Evolutionary conservation across 2,329 filamentous ascomycete species (phyloP), one percentile per base, ranked within the genome.

Genomic region (Eurotiales sp.): DNA sequence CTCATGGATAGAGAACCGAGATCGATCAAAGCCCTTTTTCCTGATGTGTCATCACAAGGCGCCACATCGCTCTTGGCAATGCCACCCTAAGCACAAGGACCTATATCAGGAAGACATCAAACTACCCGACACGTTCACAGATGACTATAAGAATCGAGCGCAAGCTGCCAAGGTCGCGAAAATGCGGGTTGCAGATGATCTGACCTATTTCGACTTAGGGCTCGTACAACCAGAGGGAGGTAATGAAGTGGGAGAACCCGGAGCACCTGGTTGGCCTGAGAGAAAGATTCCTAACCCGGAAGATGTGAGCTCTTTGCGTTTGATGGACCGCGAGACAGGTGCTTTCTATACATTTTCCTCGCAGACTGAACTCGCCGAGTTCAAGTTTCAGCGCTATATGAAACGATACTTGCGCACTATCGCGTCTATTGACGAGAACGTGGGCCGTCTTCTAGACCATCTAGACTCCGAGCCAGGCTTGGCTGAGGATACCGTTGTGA

Each of bases 1-100:
- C 4, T 58, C 71, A 23, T 78, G 67, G 58, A 70, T 78, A 15
- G 58, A 64, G 29, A 42, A 61, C 17, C 63, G 66, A 7, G 64
- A 66, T 36, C 55, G 52, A 4, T 37, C 50, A 1, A 65, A 65
- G 51, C 77, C 77, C 0, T 80, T 80, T 61, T 80, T 79, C 57
- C 57, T 78, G 39, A 80, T 81, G 77, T 80, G 76, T 58, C 78
- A 80, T 55, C 77, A 81, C 59, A 81, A 81, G 56, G 78, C 78
- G 1, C 77, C 78, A 0, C 78, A 81, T 55, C 68, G 77, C 3
- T 72, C 67, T 12, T 80, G 78, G 77, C 77, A 80, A 56, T 78
- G 66, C 48, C 65, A 80, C 52, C 57, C 67, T 5, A 76, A 76
- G 54, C 75, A 81, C 61, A 75, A 74, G 51, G 34, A 71, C 40